Evolutionary conservation across 345 rosid genomes (phyloP).

Genomic region (Melastoma malabathricum): DNA sequence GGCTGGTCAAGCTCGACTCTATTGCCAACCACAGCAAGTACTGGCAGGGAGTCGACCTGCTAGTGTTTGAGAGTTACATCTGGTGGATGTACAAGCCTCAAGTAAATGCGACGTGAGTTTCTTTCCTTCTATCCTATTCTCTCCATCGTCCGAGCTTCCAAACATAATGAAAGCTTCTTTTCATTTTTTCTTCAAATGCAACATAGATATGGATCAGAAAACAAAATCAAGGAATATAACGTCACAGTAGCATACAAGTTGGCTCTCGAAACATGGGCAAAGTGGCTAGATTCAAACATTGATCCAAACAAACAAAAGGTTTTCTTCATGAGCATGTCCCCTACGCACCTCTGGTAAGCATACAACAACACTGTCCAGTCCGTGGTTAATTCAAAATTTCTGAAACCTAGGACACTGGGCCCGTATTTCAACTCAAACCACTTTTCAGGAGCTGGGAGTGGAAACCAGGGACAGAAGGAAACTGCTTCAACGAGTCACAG

Average conservation of each 20-base stretch:
- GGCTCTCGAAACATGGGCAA: constrained; percentile 78
- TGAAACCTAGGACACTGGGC: no score
- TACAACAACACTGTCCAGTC: neutral
- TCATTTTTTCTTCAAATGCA: no score
- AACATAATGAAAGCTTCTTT: neutral
- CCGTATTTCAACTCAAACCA: neutral
- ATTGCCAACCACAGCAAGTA: constrained; percentile 65
- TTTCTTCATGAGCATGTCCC: constrained; percentile 89
- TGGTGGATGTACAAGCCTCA: constrained; percentile 95
- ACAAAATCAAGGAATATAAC: constrained; percentile 40
- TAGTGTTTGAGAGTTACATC: constrained; percentile 78
- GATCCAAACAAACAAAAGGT: constrained; percentile 55
- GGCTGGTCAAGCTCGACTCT: constrained; percentile 71
- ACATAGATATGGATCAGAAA: constrained; percentile 48
- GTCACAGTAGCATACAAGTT: constrained; percentile 59
- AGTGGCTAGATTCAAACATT: constrained; percentile 58
- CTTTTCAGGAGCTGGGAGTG: constrained; percentile 87
- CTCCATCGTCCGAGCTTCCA: neutral
- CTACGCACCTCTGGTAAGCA: constrained; percentile 77
- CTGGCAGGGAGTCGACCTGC: constrained; percentile 61
- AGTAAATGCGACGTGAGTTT: constrained; percentile 73
- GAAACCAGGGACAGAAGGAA: constrained; percentile 60
- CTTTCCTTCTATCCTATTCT: no score
- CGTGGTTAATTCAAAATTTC: no score
- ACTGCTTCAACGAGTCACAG: constrained; percentile 59